A percentile compares a stretch with the other conserved stretches of the same genome.
Evolutionary conservation across 192 early-diverging fungal genomes (phyloP).

Genomic region (Backusella mclennaniae): DNA sequence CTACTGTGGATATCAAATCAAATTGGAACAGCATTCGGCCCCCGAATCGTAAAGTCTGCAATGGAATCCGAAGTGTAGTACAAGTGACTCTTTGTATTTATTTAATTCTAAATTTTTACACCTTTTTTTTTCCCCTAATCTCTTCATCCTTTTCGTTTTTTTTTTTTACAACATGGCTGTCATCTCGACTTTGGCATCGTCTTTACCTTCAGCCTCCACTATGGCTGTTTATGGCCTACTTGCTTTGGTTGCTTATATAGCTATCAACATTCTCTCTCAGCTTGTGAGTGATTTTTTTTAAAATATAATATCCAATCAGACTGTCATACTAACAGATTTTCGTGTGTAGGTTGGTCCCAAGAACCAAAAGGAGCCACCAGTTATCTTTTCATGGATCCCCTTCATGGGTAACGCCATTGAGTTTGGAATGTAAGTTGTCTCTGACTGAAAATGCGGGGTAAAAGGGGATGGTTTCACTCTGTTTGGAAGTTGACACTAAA

Average conservation of each 20-base stretch:
- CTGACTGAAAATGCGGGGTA: background rate
- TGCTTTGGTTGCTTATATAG: background rate
- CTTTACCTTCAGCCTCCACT: conserved; percentile 8
- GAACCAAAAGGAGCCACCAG: conserved; percentile 62
- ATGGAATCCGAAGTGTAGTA: conserved; percentile 2
- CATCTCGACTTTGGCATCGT: conserved; percentile 6
- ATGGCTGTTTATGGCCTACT: conserved; percentile 22
- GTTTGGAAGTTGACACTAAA: background rate
- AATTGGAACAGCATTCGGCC: background rate
- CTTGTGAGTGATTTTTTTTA: conserved; percentile 10
- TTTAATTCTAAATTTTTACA: background rate
- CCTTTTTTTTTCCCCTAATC: background rate
- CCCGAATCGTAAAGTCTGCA: conserved; percentile 1
- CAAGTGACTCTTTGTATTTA: background rate
- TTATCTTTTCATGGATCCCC: conserved; percentile 78
- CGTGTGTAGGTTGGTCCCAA: conserved; percentile 15
- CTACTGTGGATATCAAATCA: background rate
- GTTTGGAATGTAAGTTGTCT: conserved; percentile 70
- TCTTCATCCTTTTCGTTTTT: background rate
- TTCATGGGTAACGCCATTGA: conserved; percentile 84
- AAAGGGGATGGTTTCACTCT: background rate
- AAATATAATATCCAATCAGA: background rate
- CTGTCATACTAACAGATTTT: background rate
- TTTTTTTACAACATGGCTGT: conserved; percentile 3
- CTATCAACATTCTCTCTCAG: conserved; percentile 32